Conservation (phyloP, 345 rosid species). For the Brassica carinata region DNA sequence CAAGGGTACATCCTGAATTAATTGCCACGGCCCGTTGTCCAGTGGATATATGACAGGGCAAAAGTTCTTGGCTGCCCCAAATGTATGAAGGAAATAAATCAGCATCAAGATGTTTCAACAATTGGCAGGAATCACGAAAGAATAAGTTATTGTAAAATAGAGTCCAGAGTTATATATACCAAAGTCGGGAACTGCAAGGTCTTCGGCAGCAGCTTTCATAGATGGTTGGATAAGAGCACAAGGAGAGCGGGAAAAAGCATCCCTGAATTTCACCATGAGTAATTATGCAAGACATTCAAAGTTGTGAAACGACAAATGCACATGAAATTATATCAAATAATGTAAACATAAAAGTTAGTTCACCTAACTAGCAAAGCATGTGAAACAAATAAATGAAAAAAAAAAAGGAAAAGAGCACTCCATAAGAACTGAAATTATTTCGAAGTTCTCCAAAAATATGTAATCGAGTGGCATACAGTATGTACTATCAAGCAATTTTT, state of each 20-base stretch:
- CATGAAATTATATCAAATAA: not conserved
- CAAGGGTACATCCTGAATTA: conserved; percentile 64
- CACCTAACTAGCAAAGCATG: conserved; percentile 12
- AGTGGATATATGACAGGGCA: conserved; percentile 92
- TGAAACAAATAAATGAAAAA: not conserved
- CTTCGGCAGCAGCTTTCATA: conserved; percentile 56
- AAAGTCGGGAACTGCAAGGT: conserved; percentile 65
- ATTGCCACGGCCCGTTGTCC: conserved; percentile 70
- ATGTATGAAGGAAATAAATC: conserved; percentile 29
- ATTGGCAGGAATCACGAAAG: conserved; percentile 1
- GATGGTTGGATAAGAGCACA: conserved; percentile 94
- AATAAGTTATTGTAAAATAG: not conserved
- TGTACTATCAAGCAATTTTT: conserved; percentile 11
- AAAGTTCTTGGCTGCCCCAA: conserved; percentile 67
- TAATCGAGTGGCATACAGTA: conserved; percentile 15
- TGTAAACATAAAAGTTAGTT: not conserved
- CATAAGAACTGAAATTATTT: not conserved
- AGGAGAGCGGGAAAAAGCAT: conserved; percentile 80
- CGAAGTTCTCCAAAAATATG: too few relatives aligned
- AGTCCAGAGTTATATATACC: conserved; percentile 49
- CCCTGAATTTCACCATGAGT: conserved; percentile 64
- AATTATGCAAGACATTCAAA: conserved; percentile 1
- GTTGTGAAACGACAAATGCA: conserved; percentile 8
- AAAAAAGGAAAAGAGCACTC: not conserved
- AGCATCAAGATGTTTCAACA: conserved; percentile 17